phyloP scores from a whole-genome alignment of 2,329 filamentous ascomycete species.

The Penicillium expansum region DNA sequence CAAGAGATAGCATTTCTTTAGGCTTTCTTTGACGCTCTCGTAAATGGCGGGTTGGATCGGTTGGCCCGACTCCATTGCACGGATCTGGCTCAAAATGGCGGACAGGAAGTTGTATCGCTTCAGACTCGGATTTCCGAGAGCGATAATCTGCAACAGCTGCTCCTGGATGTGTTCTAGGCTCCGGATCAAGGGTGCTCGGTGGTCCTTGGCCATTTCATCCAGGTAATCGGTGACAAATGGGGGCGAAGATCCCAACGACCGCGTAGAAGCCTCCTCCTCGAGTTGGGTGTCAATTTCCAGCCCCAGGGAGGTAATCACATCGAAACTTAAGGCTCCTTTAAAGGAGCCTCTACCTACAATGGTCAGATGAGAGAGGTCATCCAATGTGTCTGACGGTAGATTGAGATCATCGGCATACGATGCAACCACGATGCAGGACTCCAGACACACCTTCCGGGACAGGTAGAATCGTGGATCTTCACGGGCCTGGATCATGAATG shows the following conservation, averaged over 20 bases:
- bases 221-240: not conserved
- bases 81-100: slow-evolving; percentile 16
- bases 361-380: slow-evolving; percentile 15
- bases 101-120: slow-evolving; percentile 18
- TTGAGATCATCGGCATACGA: slow-evolving; percentile 15
- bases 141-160: not conserved
- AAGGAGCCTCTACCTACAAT: slow-evolving; percentile 16
- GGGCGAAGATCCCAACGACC: not conserved
- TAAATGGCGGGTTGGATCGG: slow-evolving; percentile 12
- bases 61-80: slow-evolving; percentile 14
- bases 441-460: slow-evolving; percentile 19
- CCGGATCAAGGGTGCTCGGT: not conserved
- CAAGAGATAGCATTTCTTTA: not conserved
- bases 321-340: slow-evolving; percentile 14
- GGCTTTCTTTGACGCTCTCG: slow-evolving; percentile 7
- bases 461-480: slow-evolving; percentile 20
- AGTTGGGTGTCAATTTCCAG: slow-evolving; percentile 18
- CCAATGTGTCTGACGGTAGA: not conserved
- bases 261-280: not conserved
- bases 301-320: slow-evolving; percentile 15
- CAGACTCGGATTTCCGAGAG: slow-evolving; percentile 10
- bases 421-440: slow-evolving; percentile 13
- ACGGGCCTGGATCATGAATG: slow-evolving; percentile 16
- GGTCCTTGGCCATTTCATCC: not conserved
- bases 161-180: not conserved